Evolutionary conservation across 2,329 filamentous ascomycete genomes (phyloP), one percentile per base, ranked within the genome.

Genomic region (Pseudocercospora vitis): DNA sequence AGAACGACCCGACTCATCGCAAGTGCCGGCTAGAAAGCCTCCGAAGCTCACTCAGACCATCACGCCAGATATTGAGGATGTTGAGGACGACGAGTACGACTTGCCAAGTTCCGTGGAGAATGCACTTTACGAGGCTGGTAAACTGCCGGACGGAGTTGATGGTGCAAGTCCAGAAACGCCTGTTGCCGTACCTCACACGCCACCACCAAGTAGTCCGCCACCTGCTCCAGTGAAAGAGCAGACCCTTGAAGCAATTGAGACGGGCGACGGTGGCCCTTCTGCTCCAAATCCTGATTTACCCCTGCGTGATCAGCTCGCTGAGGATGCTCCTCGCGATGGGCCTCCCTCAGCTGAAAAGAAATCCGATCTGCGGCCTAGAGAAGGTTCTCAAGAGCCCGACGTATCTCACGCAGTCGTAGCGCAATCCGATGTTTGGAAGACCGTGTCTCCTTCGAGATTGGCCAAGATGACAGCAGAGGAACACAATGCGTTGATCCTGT

Each of bases 401-500:
- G 67, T 67, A 39, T 63, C 64, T 7, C 65, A 68, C 52, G 63
- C 66, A 2, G 56, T 70, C 7, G 57, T 70, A 4, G 60, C 64
- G 7, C 58, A 68, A 24, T 69, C 67, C 7, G 64, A 65, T 18
- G 58, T 61, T 0, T 56, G 68, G 8, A 60, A 62, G 12, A 52
- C 60, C 12, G 46, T 67, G 4, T 65, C 68, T 4, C 62, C 65
- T 7, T 60, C 65, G 18, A 70, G 70, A 18, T 71, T 74, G 28
- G 70, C 71, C 14, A 71, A 70, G 8, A 74, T 94, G 75, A 96
- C 90, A 0, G 88, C 94, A 0, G 92, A 99, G 71, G 88, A 96
- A 67, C 91, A 97, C 71, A 99, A 97, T 67, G 88, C 89, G 7
- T 77, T 87, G 55, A 78, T 97, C 1, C 78, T 99, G 3, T 83